Conservation (phyloP, 495 filamentous ascomycete genomes). For the Hypoxylon lienhwacheense region DNA sequence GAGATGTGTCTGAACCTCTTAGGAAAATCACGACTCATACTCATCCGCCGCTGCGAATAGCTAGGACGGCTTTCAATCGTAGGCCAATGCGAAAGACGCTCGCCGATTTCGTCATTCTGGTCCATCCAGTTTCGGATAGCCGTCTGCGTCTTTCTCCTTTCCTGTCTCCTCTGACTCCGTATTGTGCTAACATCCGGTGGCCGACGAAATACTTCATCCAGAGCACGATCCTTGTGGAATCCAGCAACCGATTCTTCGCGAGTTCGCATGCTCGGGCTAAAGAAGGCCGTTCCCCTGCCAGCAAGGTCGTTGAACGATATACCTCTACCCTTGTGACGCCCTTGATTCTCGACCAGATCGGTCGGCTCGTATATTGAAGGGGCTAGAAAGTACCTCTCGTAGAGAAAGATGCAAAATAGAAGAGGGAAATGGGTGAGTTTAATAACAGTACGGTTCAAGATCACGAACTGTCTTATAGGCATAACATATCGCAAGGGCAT, state of each 20-base stretch:
- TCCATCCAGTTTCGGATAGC: slow-evolving; percentile 89
- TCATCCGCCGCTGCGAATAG: slow-evolving; percentile 46
- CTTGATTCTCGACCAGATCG: slow-evolving; percentile 63
- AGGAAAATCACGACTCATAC: slow-evolving; percentile 47
- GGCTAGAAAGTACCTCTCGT: slow-evolving; percentile 77
- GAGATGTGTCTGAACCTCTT: slow-evolving; percentile 47
- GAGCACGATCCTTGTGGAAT: slow-evolving; percentile 81
- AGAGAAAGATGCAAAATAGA: slow-evolving; percentile 78
- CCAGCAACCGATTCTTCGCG: slow-evolving; percentile 82
- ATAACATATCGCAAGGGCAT: slow-evolving; percentile 77
- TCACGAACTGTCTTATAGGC: slow-evolving; percentile 76
- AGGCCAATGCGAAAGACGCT: slow-evolving; percentile 57
- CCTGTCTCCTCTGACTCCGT: slow-evolving; percentile 54
- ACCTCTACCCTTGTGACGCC: slow-evolving; percentile 42
- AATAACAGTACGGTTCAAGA: slow-evolving; percentile 81
- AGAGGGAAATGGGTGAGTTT: slow-evolving; percentile 88
- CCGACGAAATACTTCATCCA: slow-evolving; percentile 88
- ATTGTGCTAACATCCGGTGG: slow-evolving; percentile 48
- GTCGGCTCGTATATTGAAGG: slow-evolving; percentile 70
- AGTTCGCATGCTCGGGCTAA: slow-evolving; percentile 69
- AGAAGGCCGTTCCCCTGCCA: slow-evolving; percentile 53
- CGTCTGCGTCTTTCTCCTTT: slow-evolving; percentile 67
- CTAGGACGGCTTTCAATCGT: slow-evolving; percentile 50
- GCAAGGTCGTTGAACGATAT: slow-evolving; percentile 59
- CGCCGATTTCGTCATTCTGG: slow-evolving; percentile 62